Evolutionary conservation across 2,329 filamentous ascomycete genomes (phyloP), one percentile per base, ranked within the genome.

Genomic region (Botrytis pseudocinerea): DNA sequence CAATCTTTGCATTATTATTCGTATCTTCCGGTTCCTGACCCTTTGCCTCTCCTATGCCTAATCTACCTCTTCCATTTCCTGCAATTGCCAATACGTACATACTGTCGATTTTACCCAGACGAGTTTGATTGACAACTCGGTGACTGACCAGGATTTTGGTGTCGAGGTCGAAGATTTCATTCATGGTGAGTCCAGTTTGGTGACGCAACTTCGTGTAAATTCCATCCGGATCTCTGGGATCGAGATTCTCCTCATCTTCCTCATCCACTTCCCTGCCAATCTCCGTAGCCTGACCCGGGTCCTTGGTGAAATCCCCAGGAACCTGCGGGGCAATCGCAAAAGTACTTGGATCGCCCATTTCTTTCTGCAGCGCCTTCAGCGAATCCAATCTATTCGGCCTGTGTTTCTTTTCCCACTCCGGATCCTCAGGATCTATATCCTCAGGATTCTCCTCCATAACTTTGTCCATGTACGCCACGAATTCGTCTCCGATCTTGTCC

Each of bases 31-130:
- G 80, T 82, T 98, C 94, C 42, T 91, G 89, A 16, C 92, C 92
- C 86, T 98, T 99, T 78, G 93, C 95, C 83, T 95, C 92, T 73
- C 96, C 96, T 74, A 98, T 87, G 18, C 96, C 96, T 46, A 99
- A 83, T 79, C 95, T 87, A 25, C 96, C 96, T 77, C 96, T 88
- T 73, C 90, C 88, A 83, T 98, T 97, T 70, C 96, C 96, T 9
- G 94, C 95, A 77, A 98, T 90, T 59, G 90, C 90, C 75, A 98
- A 84, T 78, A 90, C 87, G 79, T 95, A 97, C 59, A 87, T 79
- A 82, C 91, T 93, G 77, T 88, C 87, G 74, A 99, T 91, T 87
- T 98, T 99, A 81, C 96, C 96, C 83, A 99, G 90, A 85, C 95
- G 93, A 35, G 96, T 98, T 87, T 98, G 95, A 84, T 99, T 98